Base-by-base conservation (phyloP, 805 yeast genomes). In the Ogataea neopini region DNA sequence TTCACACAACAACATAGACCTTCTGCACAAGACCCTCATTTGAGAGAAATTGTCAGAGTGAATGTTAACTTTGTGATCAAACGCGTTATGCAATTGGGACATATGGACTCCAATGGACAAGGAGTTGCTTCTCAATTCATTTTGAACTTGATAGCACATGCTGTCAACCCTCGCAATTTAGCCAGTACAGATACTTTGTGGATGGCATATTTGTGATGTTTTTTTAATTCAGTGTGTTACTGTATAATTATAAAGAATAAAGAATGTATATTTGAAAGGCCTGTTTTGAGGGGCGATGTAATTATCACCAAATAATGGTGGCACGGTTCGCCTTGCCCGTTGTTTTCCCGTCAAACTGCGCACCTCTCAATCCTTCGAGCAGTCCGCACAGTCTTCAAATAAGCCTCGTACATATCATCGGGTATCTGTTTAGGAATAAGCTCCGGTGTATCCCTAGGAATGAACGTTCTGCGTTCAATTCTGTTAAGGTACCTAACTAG, bases 141-240 rank as follows among this genome's bases (percentile, higher is more conserved):
- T 28, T 76, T 94, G 55, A 97, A 94, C 59, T 77, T 92, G 61
- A 88, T 94, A 44, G 85, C 96, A 4, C 90, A 88, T 61, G 98
- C 99, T 6, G 97, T 91, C 13, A 92, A 91, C 62, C 97, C 98
- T 29, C 80, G 96, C 58, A 88, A 89, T 59, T 71, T 94, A 57
- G 97, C 98, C 13, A 82, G 88, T 45, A 85, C 96, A 5, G 99
- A 94, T 59, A 83, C 90, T 13, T 75, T 88, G 54, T 94, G 96
- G 90, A 88, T 94, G 96, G 94, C 99, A 1, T 94, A 89, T 71
- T 80, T 90, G 57, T 90, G 72, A 53, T n/a, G 28, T 14, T n/a
- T n/a, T 34, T 40, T 38, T 44, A 14, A 23, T 18, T 36, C 43
- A 34, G 25, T 30, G 18, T 22, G 4, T 34, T 40, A 25, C 18